phyloP scores from a whole-genome alignment of 176 grass and related monocot genomes.

The Aegilops sharonensis region DNA sequence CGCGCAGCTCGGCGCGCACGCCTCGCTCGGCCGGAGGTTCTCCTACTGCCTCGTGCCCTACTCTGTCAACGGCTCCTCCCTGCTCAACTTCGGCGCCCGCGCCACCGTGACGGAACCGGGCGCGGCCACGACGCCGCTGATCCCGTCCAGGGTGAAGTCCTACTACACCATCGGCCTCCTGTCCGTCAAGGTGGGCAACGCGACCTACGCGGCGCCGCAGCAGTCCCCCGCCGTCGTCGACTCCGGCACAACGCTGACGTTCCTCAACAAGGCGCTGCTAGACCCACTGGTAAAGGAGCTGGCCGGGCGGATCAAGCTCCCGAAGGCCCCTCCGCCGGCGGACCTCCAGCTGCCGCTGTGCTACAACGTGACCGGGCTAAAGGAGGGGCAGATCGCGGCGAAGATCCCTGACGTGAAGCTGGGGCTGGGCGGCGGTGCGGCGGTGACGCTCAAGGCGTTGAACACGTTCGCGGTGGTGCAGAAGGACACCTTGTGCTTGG shows the following conservation, averaged over 20 bases:
- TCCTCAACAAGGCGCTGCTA: slow-evolving; percentile 10
- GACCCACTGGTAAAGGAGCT: slow-evolving; percentile 24
- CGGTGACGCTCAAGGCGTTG: slow-evolving; percentile 33
- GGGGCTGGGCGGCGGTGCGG: slow-evolving; percentile 30
- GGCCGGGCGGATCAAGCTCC: slow-evolving; percentile 10
- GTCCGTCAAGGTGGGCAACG: too few species aligned
- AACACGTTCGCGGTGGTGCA: slow-evolving; percentile 30
- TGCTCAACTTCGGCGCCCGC: too few species aligned
- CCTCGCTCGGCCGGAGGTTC: too few species aligned
- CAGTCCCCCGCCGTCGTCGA: too few species aligned
- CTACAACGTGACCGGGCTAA: slow-evolving; percentile 30
- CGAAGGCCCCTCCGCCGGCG: slow-evolving; percentile 20
- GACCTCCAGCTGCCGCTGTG: slow-evolving; percentile 31
- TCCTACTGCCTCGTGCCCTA: too few species aligned
- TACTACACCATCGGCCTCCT: too few species aligned
- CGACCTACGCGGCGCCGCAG: too few species aligned
- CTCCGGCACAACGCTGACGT: neutral
- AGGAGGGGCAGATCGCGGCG: neutral
- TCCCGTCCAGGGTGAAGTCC: too few species aligned
- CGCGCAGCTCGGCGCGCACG: too few species aligned
- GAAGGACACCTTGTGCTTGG: slow-evolving; percentile 39
- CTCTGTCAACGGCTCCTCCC: too few species aligned
- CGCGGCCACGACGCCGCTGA: too few species aligned
- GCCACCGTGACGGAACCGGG: too few species aligned
- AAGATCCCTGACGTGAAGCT: slow-evolving; percentile 44